Percentiles rank a stretch among this genome's conserved stretches.
These are phyloP conservation scores for Hygrophorus pudorinus DNA, from an alignment of 768 basidiomycete genomes.

Conservation along the genomic window DNA sequence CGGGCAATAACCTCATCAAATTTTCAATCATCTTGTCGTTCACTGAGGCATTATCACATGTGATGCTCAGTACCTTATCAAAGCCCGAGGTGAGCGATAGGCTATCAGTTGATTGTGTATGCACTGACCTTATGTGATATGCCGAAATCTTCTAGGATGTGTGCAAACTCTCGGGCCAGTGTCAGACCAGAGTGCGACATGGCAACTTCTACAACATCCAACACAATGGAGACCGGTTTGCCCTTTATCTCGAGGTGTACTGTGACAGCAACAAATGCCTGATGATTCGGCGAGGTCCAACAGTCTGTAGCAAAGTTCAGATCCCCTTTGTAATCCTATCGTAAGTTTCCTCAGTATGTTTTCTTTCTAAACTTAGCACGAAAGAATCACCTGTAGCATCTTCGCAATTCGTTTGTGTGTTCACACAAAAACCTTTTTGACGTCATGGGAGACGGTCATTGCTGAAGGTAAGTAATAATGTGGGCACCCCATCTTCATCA, in stretches of 20 bases:
- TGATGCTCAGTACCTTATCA: too few species aligned
- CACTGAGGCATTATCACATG: too few species aligned
- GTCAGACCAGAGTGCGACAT: slow-evolving; percentile 23
- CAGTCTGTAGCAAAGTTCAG: slow-evolving; percentile 18
- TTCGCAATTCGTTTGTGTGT: slow-evolving; percentile 19
- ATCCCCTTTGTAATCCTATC: slow-evolving; percentile 19
- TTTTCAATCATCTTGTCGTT: too few species aligned
- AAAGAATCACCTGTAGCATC: slow-evolving; percentile 18
- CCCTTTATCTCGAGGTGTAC: slow-evolving; percentile 25
- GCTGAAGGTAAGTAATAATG: too few species aligned
- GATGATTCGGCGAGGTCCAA: slow-evolving; percentile 10
- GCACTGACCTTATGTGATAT: too few species aligned
- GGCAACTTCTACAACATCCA: slow-evolving; percentile 29
- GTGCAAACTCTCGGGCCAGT: slow-evolving; percentile 23
- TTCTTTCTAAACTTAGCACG: neutral
- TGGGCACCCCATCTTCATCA: too few species aligned
- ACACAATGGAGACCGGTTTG: slow-evolving; percentile 13
- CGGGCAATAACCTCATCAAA: too few species aligned
- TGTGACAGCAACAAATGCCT: slow-evolving; percentile 9
- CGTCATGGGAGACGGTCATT: too few species aligned
- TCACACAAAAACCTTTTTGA: too few species aligned
- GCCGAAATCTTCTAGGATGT: slow-evolving; percentile 25
- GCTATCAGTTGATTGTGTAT: too few species aligned
- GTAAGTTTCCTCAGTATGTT: slow-evolving; percentile 7
- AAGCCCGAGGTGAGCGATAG: too few species aligned